Evolutionary conservation across 306 rosid genomes (phyloP).

Genomic region (Castanopsis chinensis): DNA sequence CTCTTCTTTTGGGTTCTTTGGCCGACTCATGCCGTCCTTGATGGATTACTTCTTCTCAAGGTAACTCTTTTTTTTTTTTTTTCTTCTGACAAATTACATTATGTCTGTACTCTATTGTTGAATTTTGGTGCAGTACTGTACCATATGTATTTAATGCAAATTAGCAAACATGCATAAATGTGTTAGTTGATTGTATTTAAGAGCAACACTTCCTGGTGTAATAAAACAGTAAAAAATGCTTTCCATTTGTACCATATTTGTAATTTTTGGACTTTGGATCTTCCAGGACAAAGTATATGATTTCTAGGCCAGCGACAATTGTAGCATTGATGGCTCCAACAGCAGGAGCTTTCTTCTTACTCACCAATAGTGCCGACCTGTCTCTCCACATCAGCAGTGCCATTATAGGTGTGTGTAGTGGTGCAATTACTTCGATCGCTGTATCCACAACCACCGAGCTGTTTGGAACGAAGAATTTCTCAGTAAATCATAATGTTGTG

Average conservation of each 20-base stretch:
- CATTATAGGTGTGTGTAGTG: constrained; percentile 69
- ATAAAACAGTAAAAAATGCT: neutral
- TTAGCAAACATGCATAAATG: neutral
- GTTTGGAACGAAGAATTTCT: constrained; percentile 66
- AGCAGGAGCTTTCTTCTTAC: constrained; percentile 59
- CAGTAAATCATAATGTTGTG: constrained; percentile 76
- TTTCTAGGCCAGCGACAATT: constrained; percentile 60
- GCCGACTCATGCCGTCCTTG: constrained; percentile 81
- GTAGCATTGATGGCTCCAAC: constrained; percentile 48
- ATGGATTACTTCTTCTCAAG: constrained; percentile 54
- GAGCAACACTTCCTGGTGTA: no score
- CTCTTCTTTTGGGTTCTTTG: constrained; percentile 85
- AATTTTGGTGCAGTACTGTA: constrained; percentile 2
- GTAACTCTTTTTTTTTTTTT: constrained; percentile 30
- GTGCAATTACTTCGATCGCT: constrained; percentile 70
- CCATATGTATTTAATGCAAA: constrained; percentile 29
- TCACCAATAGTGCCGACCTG: constrained; percentile 35
- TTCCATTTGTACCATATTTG: neutral
- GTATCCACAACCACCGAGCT: constrained; percentile 72
- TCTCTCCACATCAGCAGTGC: constrained; percentile 57
- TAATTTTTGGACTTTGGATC: neutral
- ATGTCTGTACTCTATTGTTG: no score
- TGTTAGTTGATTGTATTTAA: constrained; percentile 22
- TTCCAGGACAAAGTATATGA: constrained; percentile 43
- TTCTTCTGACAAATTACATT: neutral